Conservation (phyloP, 1,284 basidiomycete genomes). For the Sparassis latifolia region DNA sequence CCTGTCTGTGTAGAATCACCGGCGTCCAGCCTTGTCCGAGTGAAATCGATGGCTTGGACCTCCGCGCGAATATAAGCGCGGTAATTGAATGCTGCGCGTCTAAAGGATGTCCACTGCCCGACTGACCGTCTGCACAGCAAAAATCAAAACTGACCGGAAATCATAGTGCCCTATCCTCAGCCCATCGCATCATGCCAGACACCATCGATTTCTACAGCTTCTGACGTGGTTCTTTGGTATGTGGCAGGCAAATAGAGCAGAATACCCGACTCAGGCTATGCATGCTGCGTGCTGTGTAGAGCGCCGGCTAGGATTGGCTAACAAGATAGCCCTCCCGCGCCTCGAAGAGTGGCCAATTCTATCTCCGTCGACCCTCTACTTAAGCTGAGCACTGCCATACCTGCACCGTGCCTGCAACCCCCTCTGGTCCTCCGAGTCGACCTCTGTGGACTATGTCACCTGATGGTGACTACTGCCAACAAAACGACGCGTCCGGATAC, state of each 20-base stretch:
- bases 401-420: constrained; percentile 2
- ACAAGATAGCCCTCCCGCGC: background rate
- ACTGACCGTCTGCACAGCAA: too few relatives aligned
- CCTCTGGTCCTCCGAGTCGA: background rate
- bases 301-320: background rate
- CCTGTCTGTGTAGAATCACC: too few relatives aligned
- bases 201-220: too few relatives aligned
- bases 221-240: too few relatives aligned
- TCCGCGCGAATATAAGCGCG: background rate
- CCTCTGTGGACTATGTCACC: constrained; percentile 12
- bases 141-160: too few relatives aligned
- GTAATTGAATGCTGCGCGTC: too few relatives aligned
- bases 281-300: background rate
- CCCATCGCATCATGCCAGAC: too few relatives aligned
- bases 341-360: constrained; percentile 11
- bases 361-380: constrained; percentile 14
- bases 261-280: too few relatives aligned
- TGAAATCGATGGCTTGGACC: background rate
- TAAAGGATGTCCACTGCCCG: too few relatives aligned
- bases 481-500: background rate
- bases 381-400: constrained; percentile 9
- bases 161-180: too few relatives aligned
- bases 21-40: too few relatives aligned
- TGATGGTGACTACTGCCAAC: constrained; percentile 13
- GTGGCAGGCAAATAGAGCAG: too few relatives aligned